Evolutionary conservation across 2,329 filamentous ascomycete genomes (phyloP).

Genomic region (Cadophora malorum): DNA sequence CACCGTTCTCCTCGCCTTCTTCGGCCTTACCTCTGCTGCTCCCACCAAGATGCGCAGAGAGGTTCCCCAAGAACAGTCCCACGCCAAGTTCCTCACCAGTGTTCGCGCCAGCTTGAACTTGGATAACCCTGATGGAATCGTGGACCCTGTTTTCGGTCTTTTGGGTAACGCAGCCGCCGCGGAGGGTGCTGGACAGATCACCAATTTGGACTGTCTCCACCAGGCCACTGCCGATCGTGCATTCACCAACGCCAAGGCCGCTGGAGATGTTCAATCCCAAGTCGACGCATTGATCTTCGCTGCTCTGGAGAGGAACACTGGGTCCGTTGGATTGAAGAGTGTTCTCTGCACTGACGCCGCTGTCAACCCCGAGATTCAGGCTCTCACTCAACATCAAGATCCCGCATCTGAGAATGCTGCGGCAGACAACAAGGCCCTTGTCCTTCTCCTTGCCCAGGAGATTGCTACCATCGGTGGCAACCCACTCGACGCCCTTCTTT

Average conservation of each 20-base stretch:
- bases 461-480: constrained; percentile 67
- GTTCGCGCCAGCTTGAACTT: constrained; percentile 53
- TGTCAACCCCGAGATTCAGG: constrained; percentile 69
- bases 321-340: constrained; percentile 60
- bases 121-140: constrained; percentile 57
- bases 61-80: constrained; percentile 64
- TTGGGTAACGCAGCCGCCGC: constrained; percentile 59
- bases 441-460: constrained; percentile 64
- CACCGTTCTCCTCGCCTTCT: constrained; percentile 41
- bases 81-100: constrained; percentile 55
- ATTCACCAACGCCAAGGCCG: constrained; percentile 65
- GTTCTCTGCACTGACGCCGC: constrained; percentile 63
- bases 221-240: constrained; percentile 64
- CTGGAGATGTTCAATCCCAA: constrained; percentile 58
- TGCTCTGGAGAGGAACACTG: constrained; percentile 66
- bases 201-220: constrained; percentile 63
- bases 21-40: constrained; percentile 42
- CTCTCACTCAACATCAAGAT: constrained; percentile 70
- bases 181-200: constrained; percentile 54
- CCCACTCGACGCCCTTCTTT: constrained; percentile 63
- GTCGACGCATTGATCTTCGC: constrained; percentile 60
- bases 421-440: constrained; percentile 65
- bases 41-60: constrained; percentile 49
- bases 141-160: constrained; percentile 57
- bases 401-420: constrained; percentile 64